A percentile compares a stretch with the other conserved stretches of the same genome.
Evolutionary conservation across 163 green algal genomes (phyloP).

Genomic region (Scenedesmus sp.): DNA sequence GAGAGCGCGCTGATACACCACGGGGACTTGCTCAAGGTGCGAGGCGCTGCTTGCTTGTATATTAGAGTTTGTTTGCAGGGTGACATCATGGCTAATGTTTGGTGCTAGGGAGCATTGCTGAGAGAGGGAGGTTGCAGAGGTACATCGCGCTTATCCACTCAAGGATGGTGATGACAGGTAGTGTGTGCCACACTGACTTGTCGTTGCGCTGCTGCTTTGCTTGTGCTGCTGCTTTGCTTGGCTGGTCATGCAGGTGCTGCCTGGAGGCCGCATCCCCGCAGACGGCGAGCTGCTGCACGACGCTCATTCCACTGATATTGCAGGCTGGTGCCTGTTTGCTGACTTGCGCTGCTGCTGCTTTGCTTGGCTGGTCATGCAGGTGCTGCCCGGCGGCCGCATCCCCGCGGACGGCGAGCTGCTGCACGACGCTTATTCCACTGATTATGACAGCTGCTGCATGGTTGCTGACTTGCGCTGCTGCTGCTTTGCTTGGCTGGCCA

Average conservation of each 20-base stretch:
- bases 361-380: neutral
- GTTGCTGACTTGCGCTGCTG: neutral
- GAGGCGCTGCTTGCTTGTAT: too few relatives aligned
- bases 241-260: conserved; percentile 22
- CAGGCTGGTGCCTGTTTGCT: too few relatives aligned
- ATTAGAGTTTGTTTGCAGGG: too few relatives aligned
- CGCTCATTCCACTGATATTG: too few relatives aligned
- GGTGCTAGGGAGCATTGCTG: too few relatives aligned
- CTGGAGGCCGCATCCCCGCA: conserved; percentile 82
- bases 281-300: conserved; percentile 86
- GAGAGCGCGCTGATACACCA: conserved; percentile 83
- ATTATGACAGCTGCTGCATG: too few relatives aligned
- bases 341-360: neutral
- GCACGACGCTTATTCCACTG: conserved; percentile 53
- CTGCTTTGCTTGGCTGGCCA: neutral
- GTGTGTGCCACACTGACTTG: too few relatives aligned
- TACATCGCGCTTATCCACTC: neutral
- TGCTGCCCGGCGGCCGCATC: conserved; percentile 76
- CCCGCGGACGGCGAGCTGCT: conserved; percentile 88
- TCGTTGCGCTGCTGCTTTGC: too few relatives aligned
- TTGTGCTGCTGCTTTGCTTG: too few relatives aligned
- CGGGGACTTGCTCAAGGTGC: conserved; percentile 86
- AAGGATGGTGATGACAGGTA: too few relatives aligned
- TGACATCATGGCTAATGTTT: too few relatives aligned
- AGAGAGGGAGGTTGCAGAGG: neutral